Conservation (phyloP, 169 alveolate genomes). For the Plasmodium sp. region DNA sequence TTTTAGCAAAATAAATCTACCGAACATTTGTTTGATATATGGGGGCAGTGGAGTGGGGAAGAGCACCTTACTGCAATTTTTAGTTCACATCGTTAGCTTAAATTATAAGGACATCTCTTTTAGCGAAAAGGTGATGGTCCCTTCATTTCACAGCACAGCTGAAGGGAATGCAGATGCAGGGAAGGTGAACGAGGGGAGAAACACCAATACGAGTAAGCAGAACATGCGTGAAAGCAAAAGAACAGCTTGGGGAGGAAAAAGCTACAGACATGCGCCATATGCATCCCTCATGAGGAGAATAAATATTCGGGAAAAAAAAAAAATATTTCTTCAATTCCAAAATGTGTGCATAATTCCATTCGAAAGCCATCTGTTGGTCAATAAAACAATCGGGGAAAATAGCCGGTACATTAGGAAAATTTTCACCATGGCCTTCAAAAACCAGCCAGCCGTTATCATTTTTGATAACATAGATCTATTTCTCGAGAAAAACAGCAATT, state of each 20-base stretch:
- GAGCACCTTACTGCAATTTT: constrained; percentile 56
- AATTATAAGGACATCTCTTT: constrained; percentile 36
- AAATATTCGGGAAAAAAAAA: constrained; percentile 13
- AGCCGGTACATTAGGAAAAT: constrained; percentile 54
- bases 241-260: neutral
- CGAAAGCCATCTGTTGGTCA: constrained; percentile 64
- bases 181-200: neutral
- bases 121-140: neutral
- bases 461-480: constrained; percentile 72
- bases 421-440: constrained; percentile 47
- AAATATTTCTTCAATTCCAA: constrained; percentile 35
- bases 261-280: neutral
- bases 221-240: neutral
- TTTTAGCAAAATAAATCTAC: constrained; percentile 47
- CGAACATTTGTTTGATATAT: constrained; percentile 65
- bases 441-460: constrained; percentile 68
- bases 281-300: neutral
- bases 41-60: constrained; percentile 63
- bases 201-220: neutral
- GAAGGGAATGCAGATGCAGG: neutral
- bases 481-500: constrained; percentile 56
- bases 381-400: constrained; percentile 70
- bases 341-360: constrained; percentile 70
- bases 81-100: constrained; percentile 19
- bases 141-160: neutral